Percentiles rank a stretch among this genome's conserved stretches.
Conservation (phyloP, 2,329 filamentous ascomycete genomes). For the Botrytis squamosa region DNA sequence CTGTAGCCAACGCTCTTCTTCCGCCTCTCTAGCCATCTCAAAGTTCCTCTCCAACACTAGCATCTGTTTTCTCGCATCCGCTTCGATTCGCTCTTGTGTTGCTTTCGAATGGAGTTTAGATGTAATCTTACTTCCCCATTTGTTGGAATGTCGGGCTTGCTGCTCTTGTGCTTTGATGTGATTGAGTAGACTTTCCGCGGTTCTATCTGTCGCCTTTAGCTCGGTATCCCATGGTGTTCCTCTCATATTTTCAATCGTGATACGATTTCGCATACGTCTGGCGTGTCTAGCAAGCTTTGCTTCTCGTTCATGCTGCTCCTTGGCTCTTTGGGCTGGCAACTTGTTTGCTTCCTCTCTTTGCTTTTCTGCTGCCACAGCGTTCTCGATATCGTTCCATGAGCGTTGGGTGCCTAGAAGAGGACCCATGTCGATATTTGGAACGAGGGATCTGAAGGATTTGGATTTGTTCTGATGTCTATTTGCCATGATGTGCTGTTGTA, state of each 20-base stretch:
- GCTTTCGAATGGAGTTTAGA: neutral
- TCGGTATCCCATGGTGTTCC: neutral
- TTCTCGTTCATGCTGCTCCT: neutral
- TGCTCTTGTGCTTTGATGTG: rapidly evolving
- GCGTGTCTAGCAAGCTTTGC: neutral
- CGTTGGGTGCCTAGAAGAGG: neutral
- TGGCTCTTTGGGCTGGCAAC: neutral
- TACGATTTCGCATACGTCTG: neutral
- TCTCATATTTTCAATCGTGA: neutral
- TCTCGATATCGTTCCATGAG: neutral
- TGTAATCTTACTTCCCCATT: neutral
- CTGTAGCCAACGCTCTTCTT: neutral
- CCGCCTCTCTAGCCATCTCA: neutral
- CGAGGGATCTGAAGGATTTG: no score
- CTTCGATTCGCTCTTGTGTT: neutral
- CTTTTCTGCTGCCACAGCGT: rapidly evolving
- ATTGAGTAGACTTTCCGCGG: neutral
- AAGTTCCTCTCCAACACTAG: neutral
- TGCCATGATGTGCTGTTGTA: neutral
- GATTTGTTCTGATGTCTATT: neutral
- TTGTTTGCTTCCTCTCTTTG: neutral
- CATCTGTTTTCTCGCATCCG: neutral
- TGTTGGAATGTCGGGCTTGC: neutral
- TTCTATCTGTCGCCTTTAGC: neutral
- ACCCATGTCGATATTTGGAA: neutral